phyloP scores from a whole-genome alignment of 2,329 filamentous ascomycete genomes.

The Dothidotthia symphoricarpi region DNA sequence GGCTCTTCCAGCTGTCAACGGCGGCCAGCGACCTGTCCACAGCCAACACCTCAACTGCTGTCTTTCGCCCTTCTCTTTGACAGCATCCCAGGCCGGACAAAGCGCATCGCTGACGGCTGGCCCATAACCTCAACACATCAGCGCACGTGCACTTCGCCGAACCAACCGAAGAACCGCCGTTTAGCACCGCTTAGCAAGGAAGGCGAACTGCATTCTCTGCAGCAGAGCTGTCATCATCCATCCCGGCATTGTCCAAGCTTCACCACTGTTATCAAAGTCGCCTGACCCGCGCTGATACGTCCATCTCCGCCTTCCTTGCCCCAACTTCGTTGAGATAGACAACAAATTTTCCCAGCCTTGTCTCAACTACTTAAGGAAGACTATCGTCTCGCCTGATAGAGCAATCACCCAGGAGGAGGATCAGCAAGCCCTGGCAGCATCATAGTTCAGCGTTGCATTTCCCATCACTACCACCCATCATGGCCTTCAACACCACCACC shows the following conservation, averaged over 20 bases:
- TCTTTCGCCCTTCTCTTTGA: no score
- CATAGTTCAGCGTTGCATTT: neutral
- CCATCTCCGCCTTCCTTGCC: no score
- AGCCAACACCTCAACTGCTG: no score
- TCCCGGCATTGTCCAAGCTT: constrained; percentile 13
- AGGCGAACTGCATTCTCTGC: constrained; percentile 28
- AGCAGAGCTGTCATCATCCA: constrained; percentile 15
- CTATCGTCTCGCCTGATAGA: no score
- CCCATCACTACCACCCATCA: constrained; percentile 6
- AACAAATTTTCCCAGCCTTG: no score
- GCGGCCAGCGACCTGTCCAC: no score
- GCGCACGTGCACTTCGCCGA: constrained; percentile 24
- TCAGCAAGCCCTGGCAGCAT: neutral
- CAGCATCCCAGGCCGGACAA: no score
- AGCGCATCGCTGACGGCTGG: constrained; percentile 1
- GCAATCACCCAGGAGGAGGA: no score
- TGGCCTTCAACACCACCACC: constrained; percentile 58
- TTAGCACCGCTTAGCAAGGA: constrained; percentile 30
- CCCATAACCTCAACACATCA: constrained; percentile 5
- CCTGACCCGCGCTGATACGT: neutral
- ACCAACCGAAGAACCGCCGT: constrained; percentile 24
- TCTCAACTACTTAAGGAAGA: no score
- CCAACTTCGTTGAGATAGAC: no score
- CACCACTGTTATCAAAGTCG: constrained; percentile 2
- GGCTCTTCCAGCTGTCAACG: no score